Percentiles rank a stretch among this genome's conserved stretches.
Conservation (phyloP, 1,284 basidiomycete species). For the Malassezia yamatoensis region DNA sequence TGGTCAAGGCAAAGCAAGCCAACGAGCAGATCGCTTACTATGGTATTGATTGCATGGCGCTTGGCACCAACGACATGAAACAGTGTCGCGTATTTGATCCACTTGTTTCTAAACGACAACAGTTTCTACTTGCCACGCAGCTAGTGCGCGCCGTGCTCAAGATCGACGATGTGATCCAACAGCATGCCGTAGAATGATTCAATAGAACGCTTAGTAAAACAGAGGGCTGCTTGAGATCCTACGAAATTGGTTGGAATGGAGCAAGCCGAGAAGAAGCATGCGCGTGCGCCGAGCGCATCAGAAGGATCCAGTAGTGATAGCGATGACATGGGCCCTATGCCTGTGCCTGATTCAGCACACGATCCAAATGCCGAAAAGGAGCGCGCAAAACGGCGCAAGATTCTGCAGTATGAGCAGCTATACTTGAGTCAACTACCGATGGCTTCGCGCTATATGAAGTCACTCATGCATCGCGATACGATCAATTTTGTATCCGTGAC, state of each 20-base stretch:
- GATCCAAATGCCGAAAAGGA: not conserved
- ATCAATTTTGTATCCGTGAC: conserved; percentile 66
- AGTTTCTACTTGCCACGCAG: conserved; percentile 93
- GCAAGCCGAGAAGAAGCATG: not conserved
- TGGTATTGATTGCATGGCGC: conserved; percentile 84
- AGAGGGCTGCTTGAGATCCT: not conserved
- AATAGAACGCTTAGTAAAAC: not conserved
- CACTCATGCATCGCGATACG: conserved; percentile 93
- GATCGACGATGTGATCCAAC: conserved; percentile 45
- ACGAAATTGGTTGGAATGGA: not conserved
- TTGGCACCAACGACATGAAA: conserved; percentile 74
- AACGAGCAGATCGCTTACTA: conserved; percentile 72
- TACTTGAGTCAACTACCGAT: conserved; percentile 84
- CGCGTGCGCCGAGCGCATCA: not conserved
- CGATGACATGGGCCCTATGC: conserved; percentile 16
- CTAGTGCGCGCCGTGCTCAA: conserved; percentile 53
- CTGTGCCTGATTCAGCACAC: not conserved
- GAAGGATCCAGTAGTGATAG: conserved; percentile 9
- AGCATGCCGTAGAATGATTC: conserved; percentile 18
- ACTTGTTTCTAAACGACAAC: conserved; percentile 90
- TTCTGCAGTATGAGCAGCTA: conserved; percentile 63
- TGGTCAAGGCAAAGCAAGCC: conserved; percentile 86
- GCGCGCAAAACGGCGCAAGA: conserved; percentile 19
- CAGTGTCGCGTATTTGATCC: conserved; percentile 94
- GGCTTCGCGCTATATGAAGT: conserved; percentile 88